Evolutionary conservation across 2,329 filamentous ascomycete species (phyloP), one percentile per base, ranked within the genome.

Genomic region (Alternaria viburni): DNA sequence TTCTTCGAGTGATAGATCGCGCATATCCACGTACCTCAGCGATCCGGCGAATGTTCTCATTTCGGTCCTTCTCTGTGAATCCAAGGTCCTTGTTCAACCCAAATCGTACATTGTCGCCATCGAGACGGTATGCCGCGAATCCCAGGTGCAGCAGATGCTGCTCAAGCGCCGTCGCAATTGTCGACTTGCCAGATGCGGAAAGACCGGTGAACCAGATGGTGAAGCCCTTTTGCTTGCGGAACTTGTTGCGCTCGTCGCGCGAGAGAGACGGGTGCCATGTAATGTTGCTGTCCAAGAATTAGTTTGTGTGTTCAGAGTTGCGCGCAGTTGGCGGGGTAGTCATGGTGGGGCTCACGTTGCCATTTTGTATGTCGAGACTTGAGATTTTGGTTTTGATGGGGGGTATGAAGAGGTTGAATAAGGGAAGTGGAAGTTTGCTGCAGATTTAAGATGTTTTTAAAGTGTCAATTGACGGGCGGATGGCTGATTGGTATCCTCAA

Each of bases 151-250:
- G 89, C 32, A 99, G 90, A 81, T 97, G 93, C 85, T 97, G 95
- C 86, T 99, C 96, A 44, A 99, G 91, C 15, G 96, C 96, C 3
- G 93, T 97, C 59, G 96, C 96, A 67, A 99, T 93, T 62, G 96
- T 99, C 56, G 95, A 97, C 84, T 99, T 99, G 78, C 96, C 96
- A 0, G 93, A 97, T 55, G 95, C 96, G 41, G 93, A 97, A 69
- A 99, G 92, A 58, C 96, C 96, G 1, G 96, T 99, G 79, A 99
- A 92, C 96, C 96, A 99, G 83, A 99, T 90, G 61, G 96, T 99
- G 80, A 96, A 91, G 79, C 96, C 96, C 71, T 89, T 88, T 83
- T 99, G 96, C 81, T 90, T 89, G 82, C 93, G 92, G 72, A 88
- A 83, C 70, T 86, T 79, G 81, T 88, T 90, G 81, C 92, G 91